Conservation (phyloP, 2,329 filamentous ascomycete species). For the Berkeleyomyces rouxiae region DNA sequence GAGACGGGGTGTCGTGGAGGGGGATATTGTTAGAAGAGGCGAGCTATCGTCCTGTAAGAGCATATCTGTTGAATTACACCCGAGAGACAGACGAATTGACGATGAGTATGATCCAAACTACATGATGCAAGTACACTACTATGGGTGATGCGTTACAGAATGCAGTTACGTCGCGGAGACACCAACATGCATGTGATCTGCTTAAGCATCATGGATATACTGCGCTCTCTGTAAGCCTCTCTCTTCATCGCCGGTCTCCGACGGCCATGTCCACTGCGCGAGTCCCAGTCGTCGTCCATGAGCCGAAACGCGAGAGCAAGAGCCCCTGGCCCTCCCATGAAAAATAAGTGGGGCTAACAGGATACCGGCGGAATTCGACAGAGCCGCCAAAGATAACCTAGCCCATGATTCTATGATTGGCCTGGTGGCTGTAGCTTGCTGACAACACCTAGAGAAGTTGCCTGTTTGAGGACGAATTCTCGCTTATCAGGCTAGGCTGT, state of each 20-base stretch:
- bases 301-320: too few relatives aligned
- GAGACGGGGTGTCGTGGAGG: neutral
- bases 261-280: neutral
- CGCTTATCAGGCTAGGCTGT: too few relatives aligned
- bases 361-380: constrained; percentile 1
- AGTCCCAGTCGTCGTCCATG: too few relatives aligned
- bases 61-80: neutral
- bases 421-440: neutral
- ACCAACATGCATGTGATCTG: too few relatives aligned
- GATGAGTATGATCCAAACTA: neutral
- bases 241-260: neutral
- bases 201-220: too few relatives aligned
- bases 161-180: too few relatives aligned
- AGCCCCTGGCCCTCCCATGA: neutral
- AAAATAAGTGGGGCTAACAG: neutral
- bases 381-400: neutral
- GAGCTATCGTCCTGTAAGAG: neutral
- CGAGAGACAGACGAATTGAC: neutral
- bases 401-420: neutral
- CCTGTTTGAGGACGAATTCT: too few relatives aligned
- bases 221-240: too few relatives aligned
- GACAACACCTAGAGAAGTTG: too few relatives aligned
- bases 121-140: neutral
- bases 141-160: too few relatives aligned
- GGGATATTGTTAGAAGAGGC: neutral